These are phyloP conservation scores for Hypoxylon sp. DNA, from an alignment of 2,329 filamentous ascomycete genomes.

Conservation along the genomic window DNA sequence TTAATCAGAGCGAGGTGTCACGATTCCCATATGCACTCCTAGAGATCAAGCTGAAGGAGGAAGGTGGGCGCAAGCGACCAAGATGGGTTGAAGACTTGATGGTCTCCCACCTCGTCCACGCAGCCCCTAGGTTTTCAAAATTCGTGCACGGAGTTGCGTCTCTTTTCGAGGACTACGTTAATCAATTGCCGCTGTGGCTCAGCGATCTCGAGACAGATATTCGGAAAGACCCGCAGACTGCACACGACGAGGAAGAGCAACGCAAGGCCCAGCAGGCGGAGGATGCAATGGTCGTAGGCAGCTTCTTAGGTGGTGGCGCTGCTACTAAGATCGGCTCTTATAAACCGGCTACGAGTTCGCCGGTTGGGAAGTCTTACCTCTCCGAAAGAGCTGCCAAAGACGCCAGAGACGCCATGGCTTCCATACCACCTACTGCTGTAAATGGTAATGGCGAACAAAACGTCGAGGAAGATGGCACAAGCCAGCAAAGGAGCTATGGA, in stretches of 20 bases:
- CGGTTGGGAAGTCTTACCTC: conserved; percentile 76
- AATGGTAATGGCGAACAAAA: conserved; percentile 48
- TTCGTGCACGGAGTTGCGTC: conserved; percentile 94
- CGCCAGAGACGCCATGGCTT: conserved; percentile 60
- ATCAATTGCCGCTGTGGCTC: conserved; percentile 96
- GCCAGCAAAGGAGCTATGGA: conserved; percentile 60
- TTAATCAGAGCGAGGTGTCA: conserved; percentile 91
- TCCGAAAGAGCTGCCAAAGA: conserved; percentile 69
- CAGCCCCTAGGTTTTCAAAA: conserved; percentile 92
- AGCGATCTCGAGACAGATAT: conserved; percentile 94
- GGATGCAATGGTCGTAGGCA: conserved; percentile 90
- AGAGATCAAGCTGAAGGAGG: conserved; percentile 89
- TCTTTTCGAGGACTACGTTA: conserved; percentile 96
- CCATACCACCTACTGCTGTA: conserved; percentile 33
- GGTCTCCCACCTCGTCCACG: conserved; percentile 91
- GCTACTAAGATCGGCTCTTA: conserved; percentile 64
- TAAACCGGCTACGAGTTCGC: conserved; percentile 75
- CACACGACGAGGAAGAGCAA: conserved; percentile 93
- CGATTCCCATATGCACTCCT: conserved; percentile 92
- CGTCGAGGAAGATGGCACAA: conserved; percentile 42
- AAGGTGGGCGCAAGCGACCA: conserved; percentile 75
- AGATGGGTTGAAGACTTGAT: conserved; percentile 94
- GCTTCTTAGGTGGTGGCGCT: conserved; percentile 75
- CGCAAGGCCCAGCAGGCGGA: conserved; percentile 84
- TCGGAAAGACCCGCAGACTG: conserved; percentile 88